Evolutionary conservation across 164 flowering plant species (phyloP).

Genomic region (Brasenia schreberi): DNA sequence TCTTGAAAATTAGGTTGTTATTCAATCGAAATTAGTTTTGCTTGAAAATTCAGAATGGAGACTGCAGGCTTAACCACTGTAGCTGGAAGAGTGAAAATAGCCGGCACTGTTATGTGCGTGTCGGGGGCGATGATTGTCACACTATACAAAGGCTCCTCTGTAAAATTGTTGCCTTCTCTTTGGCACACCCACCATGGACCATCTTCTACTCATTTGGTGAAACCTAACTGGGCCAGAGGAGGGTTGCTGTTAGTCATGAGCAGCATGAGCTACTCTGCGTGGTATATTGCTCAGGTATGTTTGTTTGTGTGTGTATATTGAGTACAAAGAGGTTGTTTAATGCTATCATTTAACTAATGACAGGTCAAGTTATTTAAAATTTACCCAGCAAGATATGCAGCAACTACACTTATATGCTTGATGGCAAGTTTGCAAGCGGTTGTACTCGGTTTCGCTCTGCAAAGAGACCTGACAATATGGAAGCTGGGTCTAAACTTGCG

Average conservation of each 20-base stretch:
- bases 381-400: slow-evolving; percentile 29
- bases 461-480: slow-evolving; percentile 25
- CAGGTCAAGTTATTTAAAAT: slow-evolving; percentile 38
- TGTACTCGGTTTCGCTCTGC: slow-evolving; percentile 29
- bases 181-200: not conserved
- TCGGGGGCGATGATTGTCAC: slow-evolving; percentile 1
- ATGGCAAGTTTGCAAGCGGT: slow-evolving; percentile 28
- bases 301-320: not conserved
- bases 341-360: not conserved
- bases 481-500: slow-evolving; percentile 29
- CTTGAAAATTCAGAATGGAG: slow-evolving; percentile 2
- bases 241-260: not conserved
- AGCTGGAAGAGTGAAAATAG: slow-evolving; percentile 3
- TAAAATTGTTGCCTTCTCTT: not conserved
- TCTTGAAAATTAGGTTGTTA: not conserved
- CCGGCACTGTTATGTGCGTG: slow-evolving; percentile 2
- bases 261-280: slow-evolving; percentile 2
- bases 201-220: not conserved
- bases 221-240: not conserved
- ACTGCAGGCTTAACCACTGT: not conserved
- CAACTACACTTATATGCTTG: slow-evolving; percentile 31
- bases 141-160: slow-evolving; percentile 3
- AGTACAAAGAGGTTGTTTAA: not conserved
- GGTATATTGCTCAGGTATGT: slow-evolving; percentile 8
- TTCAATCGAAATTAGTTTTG: not conserved